A percentile compares a stretch with the other conserved stretches of the same genome.
Conservation (phyloP, 2,329 filamentous ascomycete species). For the Monosporascus sp. region DNA sequence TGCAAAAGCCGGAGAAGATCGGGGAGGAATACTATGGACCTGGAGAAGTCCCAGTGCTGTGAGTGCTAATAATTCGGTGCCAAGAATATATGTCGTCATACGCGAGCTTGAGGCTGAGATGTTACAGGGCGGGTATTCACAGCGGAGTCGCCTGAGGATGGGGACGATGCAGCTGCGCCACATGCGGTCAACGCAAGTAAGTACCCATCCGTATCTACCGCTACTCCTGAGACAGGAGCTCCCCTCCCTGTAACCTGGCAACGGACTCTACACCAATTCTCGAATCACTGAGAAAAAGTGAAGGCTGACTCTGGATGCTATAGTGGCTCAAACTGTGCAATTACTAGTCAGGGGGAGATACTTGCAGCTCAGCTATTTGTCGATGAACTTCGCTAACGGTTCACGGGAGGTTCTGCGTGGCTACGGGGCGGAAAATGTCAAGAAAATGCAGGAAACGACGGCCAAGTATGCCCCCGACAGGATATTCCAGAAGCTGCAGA, state of each 20-base stretch:
- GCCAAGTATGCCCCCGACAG: background rate
- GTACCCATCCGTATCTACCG: background rate
- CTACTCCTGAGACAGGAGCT: too few relatives aligned
- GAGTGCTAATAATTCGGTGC: background rate
- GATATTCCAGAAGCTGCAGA: background rate
- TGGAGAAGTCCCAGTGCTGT: constrained; percentile 12
- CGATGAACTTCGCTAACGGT: background rate
- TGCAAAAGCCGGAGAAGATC: background rate
- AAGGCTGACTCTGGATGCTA: too few relatives aligned
- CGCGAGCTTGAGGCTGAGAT: background rate
- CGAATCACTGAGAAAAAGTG: too few relatives aligned
- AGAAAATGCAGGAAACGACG: background rate
- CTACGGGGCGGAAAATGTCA: background rate
- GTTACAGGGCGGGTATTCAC: constrained; percentile 4
- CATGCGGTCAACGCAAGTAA: background rate
- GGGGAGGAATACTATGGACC: constrained; percentile 6
- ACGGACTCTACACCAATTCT: too few relatives aligned
- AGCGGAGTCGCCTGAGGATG: constrained; percentile 2
- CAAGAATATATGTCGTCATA: too few relatives aligned
- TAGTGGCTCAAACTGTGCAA: background rate
- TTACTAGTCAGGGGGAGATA: background rate
- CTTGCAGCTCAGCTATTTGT: background rate
- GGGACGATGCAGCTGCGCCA: background rate
- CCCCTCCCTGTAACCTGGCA: too few relatives aligned
- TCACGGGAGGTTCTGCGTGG: background rate